phyloP scores from a whole-genome alignment of 208 protist genomes.

The Willaertia magna region DNA sequence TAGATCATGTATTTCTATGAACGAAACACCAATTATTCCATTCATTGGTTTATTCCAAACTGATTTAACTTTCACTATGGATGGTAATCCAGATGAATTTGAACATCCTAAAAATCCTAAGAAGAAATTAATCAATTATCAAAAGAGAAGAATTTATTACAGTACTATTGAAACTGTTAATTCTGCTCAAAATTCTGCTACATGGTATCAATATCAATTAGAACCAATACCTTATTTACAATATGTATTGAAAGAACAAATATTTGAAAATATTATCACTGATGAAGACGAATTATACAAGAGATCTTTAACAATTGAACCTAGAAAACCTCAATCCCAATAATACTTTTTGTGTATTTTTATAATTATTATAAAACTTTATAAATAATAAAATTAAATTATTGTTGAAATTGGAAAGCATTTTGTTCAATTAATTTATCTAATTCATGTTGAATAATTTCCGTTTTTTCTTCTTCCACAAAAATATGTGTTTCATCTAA shows the following conservation, averaged over 20 bases:
- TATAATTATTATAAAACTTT: too few relatives aligned
- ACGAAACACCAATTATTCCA: conserved; percentile 17
- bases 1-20: not conserved
- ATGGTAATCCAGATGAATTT: conserved; percentile 12
- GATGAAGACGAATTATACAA: conserved; percentile 24
- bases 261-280: not conserved
- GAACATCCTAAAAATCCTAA: not conserved
- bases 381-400: too few relatives aligned
- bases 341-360: too few relatives aligned
- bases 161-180: not conserved
- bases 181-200: not conserved
- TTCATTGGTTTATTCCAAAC: conserved; percentile 29
- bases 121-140: not conserved
- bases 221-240: conserved; percentile 32
- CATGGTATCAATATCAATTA: conserved; percentile 26
- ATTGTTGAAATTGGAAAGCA: not conserved
- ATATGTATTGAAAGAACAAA: conserved; percentile 20
- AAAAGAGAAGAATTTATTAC: not conserved
- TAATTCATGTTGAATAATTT: not conserved
- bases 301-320: conserved; percentile 18
- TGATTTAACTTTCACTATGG: conserved; percentile 22
- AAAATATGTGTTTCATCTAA: not conserved
- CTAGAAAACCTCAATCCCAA: conserved; percentile 2
- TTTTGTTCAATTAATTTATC: not conserved
- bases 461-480: not conserved